These are phyloP conservation scores for Mycotypha africana DNA, from an alignment of 371 early-diverging fungal species.

Conservation along the genomic window DNA sequence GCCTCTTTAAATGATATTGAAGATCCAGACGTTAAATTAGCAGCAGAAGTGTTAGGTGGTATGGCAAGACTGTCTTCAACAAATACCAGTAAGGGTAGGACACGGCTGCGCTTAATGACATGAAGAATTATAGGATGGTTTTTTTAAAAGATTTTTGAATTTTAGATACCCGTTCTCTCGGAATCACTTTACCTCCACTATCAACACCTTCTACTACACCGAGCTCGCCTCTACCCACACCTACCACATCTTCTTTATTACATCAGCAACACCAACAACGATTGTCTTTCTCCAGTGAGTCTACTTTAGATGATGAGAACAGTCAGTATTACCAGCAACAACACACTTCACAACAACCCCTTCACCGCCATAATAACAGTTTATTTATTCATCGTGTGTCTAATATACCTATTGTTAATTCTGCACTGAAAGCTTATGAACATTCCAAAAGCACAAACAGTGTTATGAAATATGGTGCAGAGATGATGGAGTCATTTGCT, in stretches of 20 bases:
- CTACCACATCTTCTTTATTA: slow-evolving; percentile 11
- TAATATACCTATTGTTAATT: slow-evolving; percentile 74
- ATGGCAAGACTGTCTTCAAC: slow-evolving; percentile 32
- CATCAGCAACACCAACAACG: slow-evolving; percentile 10
- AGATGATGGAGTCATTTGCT: slow-evolving; percentile 62
- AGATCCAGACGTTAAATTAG: slow-evolving; percentile 57
- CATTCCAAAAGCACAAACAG: slow-evolving; percentile 65
- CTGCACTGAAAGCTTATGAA: slow-evolving; percentile 72
- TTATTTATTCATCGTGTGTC: slow-evolving; percentile 76
- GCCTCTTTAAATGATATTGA: slow-evolving; percentile 7
- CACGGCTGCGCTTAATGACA: no score
- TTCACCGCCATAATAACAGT: no score
- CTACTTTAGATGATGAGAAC: slow-evolving; percentile 20
- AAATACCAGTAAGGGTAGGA: slow-evolving; percentile 12
- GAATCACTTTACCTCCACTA: slow-evolving; percentile 24
- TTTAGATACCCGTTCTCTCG: no score
- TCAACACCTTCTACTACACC: slow-evolving; percentile 29
- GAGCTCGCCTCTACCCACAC: slow-evolving; percentile 29
- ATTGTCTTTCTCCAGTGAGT: slow-evolving; percentile 21
- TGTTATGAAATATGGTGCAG: slow-evolving; percentile 57
- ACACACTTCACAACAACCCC: slow-evolving; percentile 17
- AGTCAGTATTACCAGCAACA: slow-evolving; percentile 6
- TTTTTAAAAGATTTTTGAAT: no score
- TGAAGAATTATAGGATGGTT: no score
- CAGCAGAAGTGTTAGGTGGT: slow-evolving; percentile 64